Evolutionary conservation across 495 filamentous ascomycete species (phyloP).

Genomic region (Chaetomium cochliodes): DNA sequence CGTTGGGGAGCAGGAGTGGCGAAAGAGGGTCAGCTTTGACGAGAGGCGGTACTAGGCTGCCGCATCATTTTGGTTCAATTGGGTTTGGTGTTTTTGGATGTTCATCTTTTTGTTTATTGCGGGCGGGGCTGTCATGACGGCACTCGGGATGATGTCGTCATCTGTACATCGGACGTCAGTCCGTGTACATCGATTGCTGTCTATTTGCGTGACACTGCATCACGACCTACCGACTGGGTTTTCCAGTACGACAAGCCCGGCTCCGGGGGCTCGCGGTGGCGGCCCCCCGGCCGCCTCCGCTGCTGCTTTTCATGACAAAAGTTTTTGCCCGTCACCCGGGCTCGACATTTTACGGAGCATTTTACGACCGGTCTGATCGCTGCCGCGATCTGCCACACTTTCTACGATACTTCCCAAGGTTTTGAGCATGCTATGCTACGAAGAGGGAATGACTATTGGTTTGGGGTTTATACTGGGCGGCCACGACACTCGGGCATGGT

Average conservation of each 20-base stretch:
- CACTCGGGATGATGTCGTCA: neutral
- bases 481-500: neutral
- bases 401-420: slow-evolving; percentile 3
- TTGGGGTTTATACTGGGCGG: neutral
- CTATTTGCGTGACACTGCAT: neutral
- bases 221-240: neutral
- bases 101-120: neutral
- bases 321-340: slow-evolving; percentile 9
- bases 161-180: too few species aligned
- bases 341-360: slow-evolving; percentile 19
- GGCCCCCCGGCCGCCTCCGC: neutral
- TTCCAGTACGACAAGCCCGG: neutral
- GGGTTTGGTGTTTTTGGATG: neutral
- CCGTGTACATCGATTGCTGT: neutral
- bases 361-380: slow-evolving; percentile 4
- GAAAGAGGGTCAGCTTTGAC: slow-evolving; percentile 22
- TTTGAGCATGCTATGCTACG: slow-evolving; percentile 1
- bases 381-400: slow-evolving; percentile 1
- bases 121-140: neutral
- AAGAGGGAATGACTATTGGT: neutral
- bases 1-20: slow-evolving; percentile 20
- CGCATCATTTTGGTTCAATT: neutral
- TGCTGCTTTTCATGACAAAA: slow-evolving; percentile 16
- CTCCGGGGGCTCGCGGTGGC: neutral
- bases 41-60: slow-evolving; percentile 8